These are phyloP conservation scores for Suhomyces kilbournensis DNA, from an alignment of 805 yeast species.

Conservation along the genomic window DNA sequence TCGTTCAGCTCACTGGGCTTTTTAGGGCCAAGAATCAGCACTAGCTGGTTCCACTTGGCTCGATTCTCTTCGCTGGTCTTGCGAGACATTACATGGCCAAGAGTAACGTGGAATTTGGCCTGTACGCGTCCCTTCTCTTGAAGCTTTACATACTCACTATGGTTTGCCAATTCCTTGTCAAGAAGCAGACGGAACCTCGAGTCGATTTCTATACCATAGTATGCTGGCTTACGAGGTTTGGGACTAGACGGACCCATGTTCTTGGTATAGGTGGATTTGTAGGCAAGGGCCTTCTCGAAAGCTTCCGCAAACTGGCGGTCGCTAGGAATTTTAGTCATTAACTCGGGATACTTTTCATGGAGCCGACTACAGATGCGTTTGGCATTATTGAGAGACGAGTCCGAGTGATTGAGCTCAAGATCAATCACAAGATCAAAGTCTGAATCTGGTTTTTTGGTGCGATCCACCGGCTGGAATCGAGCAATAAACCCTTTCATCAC, in stretches of 20 bases:
- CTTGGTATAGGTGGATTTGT: slow-evolving; percentile 48
- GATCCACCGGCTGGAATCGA: slow-evolving; percentile 61
- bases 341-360: slow-evolving; percentile 38
- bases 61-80: slow-evolving; percentile 11
- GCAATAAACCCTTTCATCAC: slow-evolving; percentile 74
- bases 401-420: slow-evolving; percentile 37
- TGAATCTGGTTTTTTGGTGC: slow-evolving; percentile 53
- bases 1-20: neutral
- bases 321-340: slow-evolving; percentile 24
- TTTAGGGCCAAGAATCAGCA: slow-evolving; percentile 6
- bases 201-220: slow-evolving; percentile 43
- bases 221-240: slow-evolving; percentile 30
- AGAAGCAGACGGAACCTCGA: neutral
- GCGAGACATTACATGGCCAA: slow-evolving; percentile 43
- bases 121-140: slow-evolving; percentile 42
- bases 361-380: slow-evolving; percentile 21
- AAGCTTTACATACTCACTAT: slow-evolving; percentile 20
- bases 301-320: slow-evolving; percentile 44
- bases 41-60: slow-evolving; percentile 20
- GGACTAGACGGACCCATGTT: slow-evolving; percentile 21
- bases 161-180: neutral
- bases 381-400: slow-evolving; percentile 17
- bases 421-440: slow-evolving; percentile 65
- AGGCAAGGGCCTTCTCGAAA: slow-evolving; percentile 49
- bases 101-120: slow-evolving; percentile 61